Conservation (phyloP, 2,329 filamentous ascomycete species). For the Penicillium sp. region DNA sequence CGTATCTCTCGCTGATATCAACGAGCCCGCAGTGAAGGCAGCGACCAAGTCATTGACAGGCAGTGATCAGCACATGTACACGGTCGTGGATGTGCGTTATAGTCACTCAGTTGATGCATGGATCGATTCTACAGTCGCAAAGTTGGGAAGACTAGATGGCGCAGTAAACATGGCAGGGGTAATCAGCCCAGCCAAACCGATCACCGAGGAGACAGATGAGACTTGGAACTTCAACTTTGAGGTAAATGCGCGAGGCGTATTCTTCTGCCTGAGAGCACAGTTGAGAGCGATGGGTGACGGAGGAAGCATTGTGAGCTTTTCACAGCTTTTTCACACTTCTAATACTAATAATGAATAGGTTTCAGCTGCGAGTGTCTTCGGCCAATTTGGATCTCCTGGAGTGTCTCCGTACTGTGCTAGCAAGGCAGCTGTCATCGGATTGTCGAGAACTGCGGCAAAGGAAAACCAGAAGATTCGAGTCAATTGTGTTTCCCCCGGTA, state of each 20-base stretch:
- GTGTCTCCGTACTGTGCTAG: constrained; percentile 41
- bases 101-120: constrained; percentile 30
- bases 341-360: constrained; percentile 1
- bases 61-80: constrained; percentile 4
- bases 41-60: constrained; percentile 18
- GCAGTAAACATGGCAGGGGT: constrained; percentile 37
- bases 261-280: constrained; percentile 20
- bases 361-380: constrained; percentile 13
- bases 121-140: constrained; percentile 32
- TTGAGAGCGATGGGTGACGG: constrained; percentile 16
- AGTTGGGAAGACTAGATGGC: constrained; percentile 36
- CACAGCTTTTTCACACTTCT: not conserved
- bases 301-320: constrained; percentile 37
- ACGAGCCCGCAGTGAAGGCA: constrained; percentile 33
- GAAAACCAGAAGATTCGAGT: constrained; percentile 37
- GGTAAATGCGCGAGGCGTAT: constrained; percentile 16
- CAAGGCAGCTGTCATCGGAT: constrained; percentile 47
- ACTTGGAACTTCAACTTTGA: constrained; percentile 14
- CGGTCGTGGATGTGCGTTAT: constrained; percentile 28
- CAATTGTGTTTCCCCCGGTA: constrained; percentile 25
- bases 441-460: constrained; percentile 41
- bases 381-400: constrained; percentile 13
- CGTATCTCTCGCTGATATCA: constrained; percentile 49
- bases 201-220: constrained; percentile 5
- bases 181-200: constrained; percentile 14